These are phyloP conservation scores for Penicillium maclennaniae DNA, from an alignment of 495 filamentous ascomycete genomes.

Conservation along the genomic window DNA sequence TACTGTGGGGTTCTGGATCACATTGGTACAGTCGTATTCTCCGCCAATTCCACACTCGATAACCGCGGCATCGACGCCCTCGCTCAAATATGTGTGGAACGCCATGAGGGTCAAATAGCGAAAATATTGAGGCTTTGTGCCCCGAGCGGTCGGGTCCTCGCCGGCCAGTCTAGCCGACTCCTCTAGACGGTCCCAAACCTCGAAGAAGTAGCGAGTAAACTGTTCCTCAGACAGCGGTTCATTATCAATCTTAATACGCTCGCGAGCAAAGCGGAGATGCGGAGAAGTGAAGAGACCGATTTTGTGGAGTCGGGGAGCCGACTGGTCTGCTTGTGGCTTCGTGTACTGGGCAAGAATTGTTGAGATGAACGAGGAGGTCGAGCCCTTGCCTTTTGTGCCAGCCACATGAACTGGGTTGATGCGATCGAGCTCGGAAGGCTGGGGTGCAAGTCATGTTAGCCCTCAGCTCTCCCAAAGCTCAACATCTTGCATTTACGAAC, in stretches of 20 bases:
- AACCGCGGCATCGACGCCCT: slow-evolving; percentile 76
- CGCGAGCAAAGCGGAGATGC: slow-evolving; percentile 80
- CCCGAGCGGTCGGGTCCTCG: slow-evolving; percentile 40
- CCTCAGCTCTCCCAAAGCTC: background rate
- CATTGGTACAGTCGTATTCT: slow-evolving; percentile 89
- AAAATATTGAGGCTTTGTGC: slow-evolving; percentile 79
- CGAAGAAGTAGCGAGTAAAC: slow-evolving; percentile 84
- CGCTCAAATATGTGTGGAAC: slow-evolving; percentile 78
- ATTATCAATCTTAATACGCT: slow-evolving; percentile 82
- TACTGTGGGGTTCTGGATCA: slow-evolving; percentile 70
- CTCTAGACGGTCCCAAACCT: slow-evolving; percentile 79
- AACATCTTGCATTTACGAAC: slow-evolving; percentile 37
- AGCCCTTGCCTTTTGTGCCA: slow-evolving; percentile 91
- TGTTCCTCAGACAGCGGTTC: slow-evolving; percentile 66
- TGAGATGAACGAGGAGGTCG: slow-evolving; percentile 49
- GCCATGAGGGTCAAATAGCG: slow-evolving; percentile 87
- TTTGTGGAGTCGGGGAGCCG: slow-evolving; percentile 43
- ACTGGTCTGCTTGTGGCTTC: slow-evolving; percentile 28
- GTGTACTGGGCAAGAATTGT: slow-evolving; percentile 59
- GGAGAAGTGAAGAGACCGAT: slow-evolving; percentile 87
- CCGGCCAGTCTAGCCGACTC: slow-evolving; percentile 45
- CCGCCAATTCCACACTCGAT: slow-evolving; percentile 95
- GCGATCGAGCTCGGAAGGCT: slow-evolving; percentile 71
- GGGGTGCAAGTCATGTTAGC: slow-evolving; percentile 11
- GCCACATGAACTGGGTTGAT: slow-evolving; percentile 81